These are phyloP conservation scores for Wickerhamomyces kurtzmanii DNA, from an alignment of 805 yeast species.

Conservation along the genomic window DNA sequence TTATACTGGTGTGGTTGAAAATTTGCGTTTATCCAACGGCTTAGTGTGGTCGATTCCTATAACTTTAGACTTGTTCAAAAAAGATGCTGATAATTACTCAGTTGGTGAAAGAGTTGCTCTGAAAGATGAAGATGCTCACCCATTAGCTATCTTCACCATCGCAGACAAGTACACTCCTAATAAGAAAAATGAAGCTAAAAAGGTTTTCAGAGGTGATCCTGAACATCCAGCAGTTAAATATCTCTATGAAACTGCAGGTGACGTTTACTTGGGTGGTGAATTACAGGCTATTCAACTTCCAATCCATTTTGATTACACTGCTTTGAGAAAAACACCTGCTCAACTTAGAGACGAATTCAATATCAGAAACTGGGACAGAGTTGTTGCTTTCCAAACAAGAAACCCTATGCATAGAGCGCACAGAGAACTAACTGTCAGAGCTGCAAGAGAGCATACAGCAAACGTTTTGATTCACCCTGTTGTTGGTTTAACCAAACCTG, in stretches of 20 bases:
- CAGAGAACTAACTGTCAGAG: constrained; percentile 90
- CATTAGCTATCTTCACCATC: constrained; percentile 75
- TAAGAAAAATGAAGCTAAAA: constrained; percentile 68
- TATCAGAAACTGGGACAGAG: constrained; percentile 74
- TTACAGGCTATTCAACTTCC: constrained; percentile 79
- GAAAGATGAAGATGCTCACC: constrained; percentile 70
- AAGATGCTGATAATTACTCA: constrained; percentile 30
- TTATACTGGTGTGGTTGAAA: constrained; percentile 52
- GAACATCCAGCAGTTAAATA: constrained; percentile 91
- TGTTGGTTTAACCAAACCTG: constrained; percentile 94
- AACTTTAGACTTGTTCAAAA: constrained; percentile 63
- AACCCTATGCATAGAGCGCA: constrained; percentile 99
- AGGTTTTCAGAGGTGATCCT: constrained; percentile 92
- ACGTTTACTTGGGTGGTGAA: constrained; percentile 80
- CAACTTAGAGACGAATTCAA: constrained; percentile 81
- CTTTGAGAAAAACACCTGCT: constrained; percentile 80
- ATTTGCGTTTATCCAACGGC: constrained; percentile 67
- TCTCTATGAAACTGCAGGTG: constrained; percentile 66
- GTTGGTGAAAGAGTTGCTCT: constrained; percentile 60
- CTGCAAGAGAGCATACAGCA: constrained; percentile 87
- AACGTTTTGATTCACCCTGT: constrained; percentile 92
- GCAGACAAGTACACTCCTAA: constrained; percentile 75
- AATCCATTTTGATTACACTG: constrained; percentile 84
- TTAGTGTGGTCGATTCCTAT: constrained; percentile 89
- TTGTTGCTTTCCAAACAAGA: constrained; percentile 96